phyloP scores from a whole-genome alignment of 2,329 filamentous ascomycete species.

The Alternaria sp. region DNA sequence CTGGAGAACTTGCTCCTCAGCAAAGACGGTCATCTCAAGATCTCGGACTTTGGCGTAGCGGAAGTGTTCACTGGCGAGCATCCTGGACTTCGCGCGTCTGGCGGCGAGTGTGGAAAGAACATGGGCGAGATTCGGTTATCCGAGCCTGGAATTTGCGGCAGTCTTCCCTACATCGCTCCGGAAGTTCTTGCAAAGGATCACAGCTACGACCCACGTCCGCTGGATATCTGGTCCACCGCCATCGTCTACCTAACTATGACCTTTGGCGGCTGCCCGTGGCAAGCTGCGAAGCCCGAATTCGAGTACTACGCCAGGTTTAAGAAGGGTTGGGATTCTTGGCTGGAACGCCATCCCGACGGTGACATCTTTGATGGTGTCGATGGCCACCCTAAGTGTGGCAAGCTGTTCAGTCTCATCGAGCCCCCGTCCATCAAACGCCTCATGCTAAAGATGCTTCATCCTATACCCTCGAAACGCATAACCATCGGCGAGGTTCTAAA shows the following conservation, averaged over 20 bases:
- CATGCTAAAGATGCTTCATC: constrained; percentile 82
- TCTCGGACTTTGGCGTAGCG: constrained; percentile 89
- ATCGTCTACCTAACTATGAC: constrained; percentile 82
- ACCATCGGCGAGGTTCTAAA: constrained; percentile 71
- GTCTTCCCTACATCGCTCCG: constrained; percentile 84
- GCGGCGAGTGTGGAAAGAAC: constrained; percentile 74
- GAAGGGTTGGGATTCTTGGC: constrained; percentile 72
- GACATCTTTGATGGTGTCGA: constrained; percentile 59
- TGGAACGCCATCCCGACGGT: constrained; percentile 60
- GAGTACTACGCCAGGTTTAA: constrained; percentile 69
- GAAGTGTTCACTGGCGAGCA: constrained; percentile 85
- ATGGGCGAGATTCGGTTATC: constrained; percentile 76
- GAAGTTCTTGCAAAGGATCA: constrained; percentile 76
- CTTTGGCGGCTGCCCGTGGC: constrained; percentile 77
- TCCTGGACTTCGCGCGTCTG: constrained; percentile 75
- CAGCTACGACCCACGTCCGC: constrained; percentile 73
- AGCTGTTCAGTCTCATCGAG: constrained; percentile 72
- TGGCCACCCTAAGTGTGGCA: constrained; percentile 69
- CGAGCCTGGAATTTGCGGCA: constrained; percentile 81
- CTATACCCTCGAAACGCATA: constrained; percentile 73
- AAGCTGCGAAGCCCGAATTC: constrained; percentile 64
- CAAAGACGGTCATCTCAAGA: constrained; percentile 81
- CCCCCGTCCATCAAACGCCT: constrained; percentile 70
- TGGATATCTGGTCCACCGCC: constrained; percentile 87
- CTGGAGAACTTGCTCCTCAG: constrained; percentile 84